These are phyloP conservation scores for Kluyveromyces starmeri DNA, from an alignment of 805 yeast genomes.

Conservation along the genomic window DNA sequence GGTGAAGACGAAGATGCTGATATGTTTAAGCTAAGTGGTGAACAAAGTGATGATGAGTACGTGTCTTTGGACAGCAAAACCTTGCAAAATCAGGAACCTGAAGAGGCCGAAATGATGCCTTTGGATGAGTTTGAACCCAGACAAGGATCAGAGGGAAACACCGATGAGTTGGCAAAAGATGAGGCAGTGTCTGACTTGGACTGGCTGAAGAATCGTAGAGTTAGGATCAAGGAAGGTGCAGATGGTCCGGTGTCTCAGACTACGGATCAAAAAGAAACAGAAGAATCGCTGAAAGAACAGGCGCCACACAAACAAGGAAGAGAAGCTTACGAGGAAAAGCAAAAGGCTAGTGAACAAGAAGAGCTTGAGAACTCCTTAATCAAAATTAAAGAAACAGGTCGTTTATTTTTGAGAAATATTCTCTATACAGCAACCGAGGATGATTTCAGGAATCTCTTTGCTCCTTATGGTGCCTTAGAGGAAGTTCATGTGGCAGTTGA, in stretches of 20 bases:
- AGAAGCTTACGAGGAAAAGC: slow-evolving; percentile 5
- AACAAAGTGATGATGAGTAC: slow-evolving; percentile 40
- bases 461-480: slow-evolving; percentile 59
- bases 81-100: slow-evolving; percentile 19
- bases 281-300: slow-evolving; percentile 6
- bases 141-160: slow-evolving; percentile 19
- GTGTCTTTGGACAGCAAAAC: slow-evolving; percentile 25
- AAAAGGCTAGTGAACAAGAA: slow-evolving; percentile 19
- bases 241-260: slow-evolving; percentile 9
- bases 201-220: slow-evolving; percentile 74
- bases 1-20: slow-evolving; percentile 15
- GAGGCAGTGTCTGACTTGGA: slow-evolving; percentile 65
- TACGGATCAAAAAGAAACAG: slow-evolving; percentile 8
- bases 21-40: slow-evolving; percentile 23
- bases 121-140: slow-evolving; percentile 26
- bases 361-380: slow-evolving; percentile 41
- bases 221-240: slow-evolving; percentile 51
- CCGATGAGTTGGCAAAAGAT: slow-evolving; percentile 33
- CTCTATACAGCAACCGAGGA: slow-evolving; percentile 69
- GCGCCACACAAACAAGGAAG: slow-evolving; percentile 5
- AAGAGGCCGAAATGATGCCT: slow-evolving; percentile 42
- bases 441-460: slow-evolving; percentile 62
- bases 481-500: slow-evolving; percentile 93
- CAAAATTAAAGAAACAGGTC: slow-evolving; percentile 58
- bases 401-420: slow-evolving; percentile 83